Evolutionary conservation across 2,329 filamentous ascomycete genomes (phyloP).

Genomic region (Exophiala lecanii-corni): DNA sequence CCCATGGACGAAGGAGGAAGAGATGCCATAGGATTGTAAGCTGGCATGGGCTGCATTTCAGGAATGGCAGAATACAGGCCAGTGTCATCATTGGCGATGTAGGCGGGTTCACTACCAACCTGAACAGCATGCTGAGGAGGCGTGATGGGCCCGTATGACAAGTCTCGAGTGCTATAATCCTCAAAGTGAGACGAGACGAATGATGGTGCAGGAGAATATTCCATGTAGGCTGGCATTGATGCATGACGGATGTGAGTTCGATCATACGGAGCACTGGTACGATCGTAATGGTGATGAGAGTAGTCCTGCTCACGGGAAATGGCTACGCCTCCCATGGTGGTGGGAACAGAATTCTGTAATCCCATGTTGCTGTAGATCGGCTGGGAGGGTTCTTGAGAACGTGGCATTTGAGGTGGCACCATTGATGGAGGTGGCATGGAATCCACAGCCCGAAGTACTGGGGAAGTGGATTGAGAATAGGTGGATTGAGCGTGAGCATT

Average conservation of each 20-base stretch:
- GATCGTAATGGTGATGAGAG: slow-evolving; percentile 78
- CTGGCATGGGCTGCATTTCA: slow-evolving; percentile 71
- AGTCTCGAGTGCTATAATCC: slow-evolving; percentile 92
- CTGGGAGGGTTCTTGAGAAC: slow-evolving; percentile 59
- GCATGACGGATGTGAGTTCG: slow-evolving; percentile 87
- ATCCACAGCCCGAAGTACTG: slow-evolving; percentile 84
- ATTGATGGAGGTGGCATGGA: slow-evolving; percentile 90
- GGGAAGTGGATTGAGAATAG: slow-evolving; percentile 78
- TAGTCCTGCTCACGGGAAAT: slow-evolving; percentile 90
- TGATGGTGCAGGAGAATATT: slow-evolving; percentile 95
- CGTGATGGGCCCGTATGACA: slow-evolving; percentile 95
- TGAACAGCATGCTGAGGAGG: slow-evolving; percentile 84
- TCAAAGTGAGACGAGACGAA: slow-evolving; percentile 99
- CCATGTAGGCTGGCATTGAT: slow-evolving; percentile 97
- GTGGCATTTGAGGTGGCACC: slow-evolving; percentile 59
- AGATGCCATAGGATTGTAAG: slow-evolving; percentile 84
- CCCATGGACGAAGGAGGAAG: slow-evolving; percentile 80
- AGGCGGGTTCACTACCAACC: slow-evolving; percentile 82
- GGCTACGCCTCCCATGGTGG: slow-evolving; percentile 57
- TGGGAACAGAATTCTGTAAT: slow-evolving; percentile 61
- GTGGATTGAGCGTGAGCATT: slow-evolving; percentile 51
- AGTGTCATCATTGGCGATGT: slow-evolving; percentile 97
- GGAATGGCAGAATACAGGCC: slow-evolving; percentile 93
- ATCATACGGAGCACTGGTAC: slow-evolving; percentile 78
- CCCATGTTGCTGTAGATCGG: slow-evolving; percentile 71